Base-by-base conservation (phyloP, 169 alveolate species). In the Eimeria falciformis region DNA sequence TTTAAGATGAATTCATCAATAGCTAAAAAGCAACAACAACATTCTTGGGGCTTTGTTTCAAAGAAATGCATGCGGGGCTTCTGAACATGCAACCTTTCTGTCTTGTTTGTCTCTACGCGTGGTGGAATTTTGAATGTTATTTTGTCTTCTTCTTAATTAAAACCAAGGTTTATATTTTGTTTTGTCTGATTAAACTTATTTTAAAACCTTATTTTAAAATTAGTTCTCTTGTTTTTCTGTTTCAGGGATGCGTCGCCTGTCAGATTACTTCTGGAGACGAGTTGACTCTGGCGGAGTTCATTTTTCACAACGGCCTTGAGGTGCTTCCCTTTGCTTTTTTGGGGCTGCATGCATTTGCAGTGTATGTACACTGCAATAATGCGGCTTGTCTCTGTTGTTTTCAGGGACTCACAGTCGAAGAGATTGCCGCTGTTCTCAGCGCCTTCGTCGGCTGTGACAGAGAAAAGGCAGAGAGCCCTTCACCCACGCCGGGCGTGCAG, bases 241-340 rank as follows among this genome's bases (percentile, higher is more conserved):
- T 83, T 14, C 53, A 84, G 91, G 91, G 91, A 3, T 66, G 91
- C 25, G 91, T 84, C 27, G 91, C 91, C 5, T 84, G 91, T 23
- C 91, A 84, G 58, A 69, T 84, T 11, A 46, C 66, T 47, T 62
- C 91, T 5, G 91, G 91, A 14, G 91, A 84, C 53, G 91, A 84
- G 27, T 27, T 84, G 83, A 84, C 91, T 1, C 83, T 84, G n/a
- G 73, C 77, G 68, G 83, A 65, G 81, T 29, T 84, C 27, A 25
- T 84, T 25, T 84, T 84, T 53, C 75, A 62, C 25, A 65, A 65
- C 46, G 83, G 68, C 11, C 50, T 84, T 27, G 71, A 84, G 6
- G 91, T 84, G 46, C 9, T 3, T 55, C 66, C n/a, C 14, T 17
- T 62, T 2, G 18, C 73, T 62, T 62, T 62, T 33, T 33, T 33